These are phyloP conservation scores for Nigrospora oryzae DNA, from an alignment of 2,329 filamentous ascomycete genomes.

Conservation along the genomic window DNA sequence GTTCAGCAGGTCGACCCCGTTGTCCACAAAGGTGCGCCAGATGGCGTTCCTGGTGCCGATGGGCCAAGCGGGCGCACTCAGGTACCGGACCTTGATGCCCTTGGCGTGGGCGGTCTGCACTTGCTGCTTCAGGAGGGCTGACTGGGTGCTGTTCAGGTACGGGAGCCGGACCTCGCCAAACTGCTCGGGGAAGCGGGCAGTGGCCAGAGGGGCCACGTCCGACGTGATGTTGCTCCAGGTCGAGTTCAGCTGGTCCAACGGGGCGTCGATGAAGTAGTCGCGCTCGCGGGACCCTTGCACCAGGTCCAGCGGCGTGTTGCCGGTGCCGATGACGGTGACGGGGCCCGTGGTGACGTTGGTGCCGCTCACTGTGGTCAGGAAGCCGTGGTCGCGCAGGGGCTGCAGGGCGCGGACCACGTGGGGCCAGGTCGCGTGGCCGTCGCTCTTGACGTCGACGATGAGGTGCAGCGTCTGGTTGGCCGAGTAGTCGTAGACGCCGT, in stretches of 20 bases:
- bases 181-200: conserved; percentile 25
- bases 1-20: conserved; percentile 54
- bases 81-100: conserved; percentile 53
- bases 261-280: conserved; percentile 53
- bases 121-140: conserved; percentile 40
- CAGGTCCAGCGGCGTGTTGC: conserved; percentile 47
- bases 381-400: conserved; percentile 46
- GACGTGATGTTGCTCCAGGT: conserved; percentile 14
- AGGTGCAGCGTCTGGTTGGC: conserved; percentile 45
- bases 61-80: conserved; percentile 53
- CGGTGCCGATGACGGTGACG: conserved; percentile 59
- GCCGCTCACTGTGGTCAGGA: conserved; percentile 41
- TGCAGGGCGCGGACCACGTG: conserved; percentile 42
- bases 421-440: conserved; percentile 38
- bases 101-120: conserved; percentile 42
- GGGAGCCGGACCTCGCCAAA: conserved; percentile 23
- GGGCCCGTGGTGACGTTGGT: conserved; percentile 39
- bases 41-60: conserved; percentile 47
- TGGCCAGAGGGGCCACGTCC: conserved; percentile 16
- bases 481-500: conserved; percentile 44
- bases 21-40: conserved; percentile 47
- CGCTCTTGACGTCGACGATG: conserved; percentile 59
- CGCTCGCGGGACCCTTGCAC: conserved; percentile 38
- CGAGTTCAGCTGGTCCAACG: conserved; percentile 10
- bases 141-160: conserved; percentile 35